Percentiles rank a stretch among this genome's conserved stretches.
Conservation (phyloP, 495 filamentous ascomycete species). For the Podospora pseudopauciseta region DNA sequence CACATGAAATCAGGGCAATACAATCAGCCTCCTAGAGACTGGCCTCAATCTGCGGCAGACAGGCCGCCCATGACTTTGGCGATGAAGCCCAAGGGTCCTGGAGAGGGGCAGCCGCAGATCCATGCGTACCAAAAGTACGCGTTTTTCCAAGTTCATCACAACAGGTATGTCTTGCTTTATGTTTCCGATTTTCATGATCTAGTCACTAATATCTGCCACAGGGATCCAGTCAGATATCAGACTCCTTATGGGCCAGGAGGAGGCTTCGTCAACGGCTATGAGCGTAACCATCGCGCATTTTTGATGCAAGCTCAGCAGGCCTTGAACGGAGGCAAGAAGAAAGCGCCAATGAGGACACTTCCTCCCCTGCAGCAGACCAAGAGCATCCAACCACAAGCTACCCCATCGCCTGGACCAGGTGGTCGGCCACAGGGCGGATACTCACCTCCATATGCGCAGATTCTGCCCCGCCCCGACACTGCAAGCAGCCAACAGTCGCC, state of each 20-base stretch:
- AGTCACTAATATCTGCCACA: slow-evolving; percentile 24
- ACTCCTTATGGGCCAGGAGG: slow-evolving; percentile 51
- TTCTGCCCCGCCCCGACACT: slow-evolving; percentile 15
- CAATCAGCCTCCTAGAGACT: slow-evolving; percentile 32
- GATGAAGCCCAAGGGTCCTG: slow-evolving; percentile 27
- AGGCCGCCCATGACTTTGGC: slow-evolving; percentile 33
- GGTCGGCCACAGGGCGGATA: slow-evolving; percentile 11
- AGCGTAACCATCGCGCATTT: slow-evolving; percentile 47
- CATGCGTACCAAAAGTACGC: slow-evolving; percentile 44
- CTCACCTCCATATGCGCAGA: slow-evolving; percentile 19
- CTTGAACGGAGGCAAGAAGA: slow-evolving; percentile 27
- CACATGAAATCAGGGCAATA: slow-evolving; percentile 37
- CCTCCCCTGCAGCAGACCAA: slow-evolving; percentile 18
- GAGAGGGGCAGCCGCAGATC: slow-evolving; percentile 21
- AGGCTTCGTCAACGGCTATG: slow-evolving; percentile 56
- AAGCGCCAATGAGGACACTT: slow-evolving; percentile 21
- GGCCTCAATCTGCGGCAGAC: slow-evolving; percentile 25
- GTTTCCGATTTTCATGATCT: not conserved
- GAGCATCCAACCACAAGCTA: slow-evolving; percentile 20
- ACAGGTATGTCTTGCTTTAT: slow-evolving; percentile 35
- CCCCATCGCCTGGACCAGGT: slow-evolving; percentile 9
- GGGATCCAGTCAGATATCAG: slow-evolving; percentile 46
- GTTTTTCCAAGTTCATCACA: slow-evolving; percentile 52
- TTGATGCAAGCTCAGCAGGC: slow-evolving; percentile 41
- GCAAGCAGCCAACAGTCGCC: slow-evolving; percentile 3